Base-by-base conservation (phyloP, 441 rosid genomes). In the Corymbia calophylla region DNA sequence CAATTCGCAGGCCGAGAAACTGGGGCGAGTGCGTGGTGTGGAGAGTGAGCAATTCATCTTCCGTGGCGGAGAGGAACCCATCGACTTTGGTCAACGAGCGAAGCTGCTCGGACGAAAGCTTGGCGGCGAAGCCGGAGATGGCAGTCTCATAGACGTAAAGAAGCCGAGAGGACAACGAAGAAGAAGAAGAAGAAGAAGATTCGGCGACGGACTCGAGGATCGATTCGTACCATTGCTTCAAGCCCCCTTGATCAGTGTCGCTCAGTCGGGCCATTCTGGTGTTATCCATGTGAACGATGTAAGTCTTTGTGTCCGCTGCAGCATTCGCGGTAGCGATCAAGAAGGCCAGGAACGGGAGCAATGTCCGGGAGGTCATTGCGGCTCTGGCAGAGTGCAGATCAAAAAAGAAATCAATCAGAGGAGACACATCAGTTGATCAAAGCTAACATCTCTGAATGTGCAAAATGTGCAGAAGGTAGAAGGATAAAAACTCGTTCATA, bases 241-340 rank as follows among this genome's bases (percentile, higher is more conserved):
- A 87, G 87, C 58, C 87, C 47, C 68, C 92, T 44, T 27, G 87
- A 85, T 90, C 88, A 21, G n/a, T 73, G 32, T 89, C 88, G 9
- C 44, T 44, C 27, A 49, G 48, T 9, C 88, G 81, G 88, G 91
- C 89, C 44, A 93, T 90, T 91, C 89, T 95, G 88, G 92, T 81
- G 91, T 90, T 91, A 92, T 93, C 94, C 93, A 96, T 93, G 91
- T 95, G 98, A 93, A 97, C 93, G 25, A 97, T 89, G 90, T 97
- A 97, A 16, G 97, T 93, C 91, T 93, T 95, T 87, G 88, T 90
- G 44, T 86, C 91, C 62, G 64, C 89, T 6, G 93, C 90, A 87
- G 95, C 96, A 87, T 90, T 70, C 87, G 93, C 88, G 23, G 92
- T 88, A 35, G 91, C 54, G 88, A 88, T 93, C 93, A 93, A 39